phyloP scores from a whole-genome alignment of 2,329 filamentous ascomycete species.

The Sclerotinia subarctica region DNA sequence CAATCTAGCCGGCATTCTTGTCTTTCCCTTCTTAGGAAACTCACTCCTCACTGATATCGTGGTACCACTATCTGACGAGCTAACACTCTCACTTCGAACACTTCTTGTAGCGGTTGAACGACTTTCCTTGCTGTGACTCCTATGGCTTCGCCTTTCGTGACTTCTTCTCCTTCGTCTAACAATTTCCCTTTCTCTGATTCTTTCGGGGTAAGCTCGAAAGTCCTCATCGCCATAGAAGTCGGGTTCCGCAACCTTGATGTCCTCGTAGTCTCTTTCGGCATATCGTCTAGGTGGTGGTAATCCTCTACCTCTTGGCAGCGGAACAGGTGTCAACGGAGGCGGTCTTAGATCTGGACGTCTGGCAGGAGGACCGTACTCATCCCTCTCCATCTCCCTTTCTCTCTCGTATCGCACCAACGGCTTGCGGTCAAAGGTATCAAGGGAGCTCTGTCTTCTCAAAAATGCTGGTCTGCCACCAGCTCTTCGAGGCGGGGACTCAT shows the following conservation, averaged over 20 bases:
- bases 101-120: slow-evolving; percentile 30
- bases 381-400: slow-evolving; percentile 43
- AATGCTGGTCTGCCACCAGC: slow-evolving; percentile 60
- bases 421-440: slow-evolving; percentile 84
- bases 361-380: slow-evolving; percentile 58
- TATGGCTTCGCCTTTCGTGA: slow-evolving; percentile 34
- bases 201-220: slow-evolving; percentile 59
- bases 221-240: slow-evolving; percentile 70
- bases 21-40: slow-evolving; percentile 83
- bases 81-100: slow-evolving; percentile 42
- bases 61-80: slow-evolving; percentile 45
- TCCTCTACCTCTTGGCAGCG: slow-evolving; percentile 62
- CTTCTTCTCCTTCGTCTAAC: slow-evolving; percentile 45
- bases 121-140: slow-evolving; percentile 33
- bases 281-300: slow-evolving; percentile 58
- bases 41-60: slow-evolving; percentile 52
- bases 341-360: slow-evolving; percentile 45
- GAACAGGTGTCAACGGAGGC: slow-evolving; percentile 54
- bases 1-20: slow-evolving; percentile 76
- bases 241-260: slow-evolving; percentile 65
- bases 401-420: slow-evolving; percentile 50
- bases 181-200: slow-evolving; percentile 60
- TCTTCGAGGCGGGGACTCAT: slow-evolving; percentile 31
- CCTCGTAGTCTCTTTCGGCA: slow-evolving; percentile 58
- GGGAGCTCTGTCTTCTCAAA: slow-evolving; percentile 77